Evolutionary conservation across 495 filamentous ascomycete genomes (phyloP).

Genomic region (Penicillium goetzii): DNA sequence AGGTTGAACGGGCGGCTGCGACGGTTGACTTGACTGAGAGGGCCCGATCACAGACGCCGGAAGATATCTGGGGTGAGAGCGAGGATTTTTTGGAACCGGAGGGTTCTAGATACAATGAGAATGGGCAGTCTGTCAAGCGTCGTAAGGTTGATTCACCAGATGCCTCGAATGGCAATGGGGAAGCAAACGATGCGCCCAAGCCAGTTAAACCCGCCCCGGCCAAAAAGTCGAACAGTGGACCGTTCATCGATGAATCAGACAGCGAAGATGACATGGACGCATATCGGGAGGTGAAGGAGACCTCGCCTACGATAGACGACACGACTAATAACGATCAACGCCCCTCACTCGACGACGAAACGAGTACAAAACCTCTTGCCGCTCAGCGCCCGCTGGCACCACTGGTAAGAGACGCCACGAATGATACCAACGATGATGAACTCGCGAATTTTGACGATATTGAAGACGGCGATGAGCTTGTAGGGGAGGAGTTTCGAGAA

Average conservation of each 20-base stretch:
- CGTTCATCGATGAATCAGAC: conserved; percentile 61
- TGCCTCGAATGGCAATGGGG: conserved; percentile 9
- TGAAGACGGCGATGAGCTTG: conserved; percentile 52
- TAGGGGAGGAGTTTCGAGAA: conserved; percentile 51
- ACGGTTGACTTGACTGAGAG: conserved; percentile 15
- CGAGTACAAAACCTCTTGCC: conserved; percentile 52
- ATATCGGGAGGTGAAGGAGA: conserved; percentile 29
- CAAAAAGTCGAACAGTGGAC: conserved; percentile 43
- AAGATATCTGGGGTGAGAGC: conserved; percentile 44
- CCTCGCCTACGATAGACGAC: neutral
- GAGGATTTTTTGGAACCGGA: conserved; percentile 25
- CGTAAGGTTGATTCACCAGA: conserved; percentile 44
- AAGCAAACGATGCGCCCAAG: conserved; percentile 20
- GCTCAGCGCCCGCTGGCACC: conserved; percentile 32
- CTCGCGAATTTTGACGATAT: conserved; percentile 73
- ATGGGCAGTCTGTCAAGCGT: conserved; percentile 38
- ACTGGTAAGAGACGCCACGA: conserved; percentile 62
- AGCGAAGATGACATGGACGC: conserved; percentile 58
- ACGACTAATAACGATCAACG: conserved; percentile 12
- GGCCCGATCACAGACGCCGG: conserved; percentile 35
- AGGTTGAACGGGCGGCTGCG: conserved; percentile 9
- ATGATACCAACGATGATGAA: conserved; percentile 58
- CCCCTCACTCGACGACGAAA: conserved; percentile 38
- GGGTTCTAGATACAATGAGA: conserved; percentile 36
- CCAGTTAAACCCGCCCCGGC: conserved; percentile 1